These are phyloP conservation scores for Mucor piriformis DNA, from an alignment of 371 early-diverging fungal genomes.

Conservation along the genomic window DNA sequence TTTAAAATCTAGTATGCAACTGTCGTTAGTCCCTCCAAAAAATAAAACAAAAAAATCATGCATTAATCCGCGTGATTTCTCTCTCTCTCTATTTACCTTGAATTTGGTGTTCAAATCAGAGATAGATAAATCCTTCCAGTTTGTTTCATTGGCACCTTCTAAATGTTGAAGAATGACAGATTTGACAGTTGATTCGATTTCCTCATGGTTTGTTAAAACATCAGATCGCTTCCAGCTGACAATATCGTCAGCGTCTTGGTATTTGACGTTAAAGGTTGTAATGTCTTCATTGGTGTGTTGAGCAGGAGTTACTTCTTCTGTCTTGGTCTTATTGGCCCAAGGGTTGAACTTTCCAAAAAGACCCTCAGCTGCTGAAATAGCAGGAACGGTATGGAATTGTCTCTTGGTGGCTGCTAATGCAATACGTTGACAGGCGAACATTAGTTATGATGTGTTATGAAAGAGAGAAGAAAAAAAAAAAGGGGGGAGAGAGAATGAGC, in stretches of 20 bases:
- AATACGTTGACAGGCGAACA: conserved; percentile 28
- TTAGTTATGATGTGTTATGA: not conserved
- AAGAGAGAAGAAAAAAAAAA: conserved; percentile 9
- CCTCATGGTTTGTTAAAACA: conserved; percentile 26
- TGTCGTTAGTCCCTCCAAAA: conserved; percentile 9
- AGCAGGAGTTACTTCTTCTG: conserved; percentile 22
- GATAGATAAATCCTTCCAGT: conserved; percentile 31
- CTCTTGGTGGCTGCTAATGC: not conserved
- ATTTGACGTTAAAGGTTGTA: conserved; percentile 38
- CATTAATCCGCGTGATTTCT: not conserved
- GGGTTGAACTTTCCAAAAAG: conserved; percentile 49
- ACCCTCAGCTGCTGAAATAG: conserved; percentile 26
- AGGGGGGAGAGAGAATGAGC: not conserved
- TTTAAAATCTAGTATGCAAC: conserved; percentile 26
- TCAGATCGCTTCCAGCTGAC: conserved; percentile 39
- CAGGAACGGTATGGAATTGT: conserved; percentile 20
- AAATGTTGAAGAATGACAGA: conserved; percentile 37
- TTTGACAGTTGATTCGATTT: conserved; percentile 34
- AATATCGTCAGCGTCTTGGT: conserved; percentile 31
- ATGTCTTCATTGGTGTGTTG: conserved; percentile 17
- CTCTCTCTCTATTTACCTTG: conserved; percentile 23
- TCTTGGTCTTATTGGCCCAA: conserved; percentile 43
- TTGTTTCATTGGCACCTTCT: conserved; percentile 25
- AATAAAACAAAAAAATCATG: not conserved
- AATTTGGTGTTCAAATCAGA: conserved; percentile 35